Conservation (phyloP, 73 alveolate species). For the Uronychia setigera region DNA sequence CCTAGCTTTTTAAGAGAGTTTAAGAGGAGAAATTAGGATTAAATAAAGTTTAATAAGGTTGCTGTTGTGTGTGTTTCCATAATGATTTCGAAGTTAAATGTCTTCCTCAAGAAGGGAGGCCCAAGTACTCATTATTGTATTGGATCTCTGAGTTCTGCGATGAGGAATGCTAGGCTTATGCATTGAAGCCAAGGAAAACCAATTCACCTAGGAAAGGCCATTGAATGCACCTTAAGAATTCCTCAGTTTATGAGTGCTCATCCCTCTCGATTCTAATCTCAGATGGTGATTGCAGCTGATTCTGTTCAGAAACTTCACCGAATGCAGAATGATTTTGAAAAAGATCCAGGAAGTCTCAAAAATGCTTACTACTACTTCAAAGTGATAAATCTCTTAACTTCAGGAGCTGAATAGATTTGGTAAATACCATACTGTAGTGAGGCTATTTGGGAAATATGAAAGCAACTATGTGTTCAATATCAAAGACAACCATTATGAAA, state of each 20-base stretch:
- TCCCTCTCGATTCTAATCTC: too few species aligned
- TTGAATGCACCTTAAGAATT: slow-evolving; percentile 1
- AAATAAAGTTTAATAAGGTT: too few species aligned
- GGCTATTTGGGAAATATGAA: slow-evolving; percentile 34
- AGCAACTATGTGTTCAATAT: slow-evolving; percentile 19
- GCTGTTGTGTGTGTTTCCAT: too few species aligned
- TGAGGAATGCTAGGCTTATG: not conserved
- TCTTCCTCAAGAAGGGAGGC: too few species aligned
- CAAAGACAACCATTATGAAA: slow-evolving; percentile 11
- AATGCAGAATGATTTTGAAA: slow-evolving; percentile 8
- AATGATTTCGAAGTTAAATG: too few species aligned
- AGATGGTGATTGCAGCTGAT: not conserved
- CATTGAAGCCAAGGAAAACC: not conserved
- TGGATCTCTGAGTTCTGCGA: not conserved
- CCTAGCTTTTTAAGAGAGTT: too few species aligned
- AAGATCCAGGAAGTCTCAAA: slow-evolving; percentile 44
- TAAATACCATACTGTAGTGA: slow-evolving; percentile 42
- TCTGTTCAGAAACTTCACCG: slow-evolving; percentile 7
- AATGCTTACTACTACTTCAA: slow-evolving; percentile 36
- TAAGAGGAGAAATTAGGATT: too few species aligned
- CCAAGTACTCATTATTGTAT: too few species aligned
- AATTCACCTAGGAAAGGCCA: not conserved
- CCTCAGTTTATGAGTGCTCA: too few species aligned
- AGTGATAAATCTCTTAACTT: too few species aligned
- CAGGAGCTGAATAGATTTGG: slow-evolving; percentile 53